Percentiles rank a stretch among this genome's conserved stretches.
phyloP scores from a whole-genome alignment of 306 rosid genomes.

The Pyrus betulifolia region DNA sequence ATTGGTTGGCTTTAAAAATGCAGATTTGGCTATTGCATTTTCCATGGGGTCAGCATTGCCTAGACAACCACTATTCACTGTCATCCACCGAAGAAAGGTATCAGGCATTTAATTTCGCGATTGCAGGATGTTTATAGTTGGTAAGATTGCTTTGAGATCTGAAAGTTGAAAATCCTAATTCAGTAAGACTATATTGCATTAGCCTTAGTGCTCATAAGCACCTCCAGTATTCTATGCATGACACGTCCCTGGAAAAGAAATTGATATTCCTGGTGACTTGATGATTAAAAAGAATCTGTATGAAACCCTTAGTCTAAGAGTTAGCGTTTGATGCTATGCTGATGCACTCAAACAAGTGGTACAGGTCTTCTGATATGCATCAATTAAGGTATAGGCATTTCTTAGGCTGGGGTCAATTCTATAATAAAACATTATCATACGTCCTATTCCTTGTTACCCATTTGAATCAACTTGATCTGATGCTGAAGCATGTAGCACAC shows the following conservation, averaged over 20 bases:
- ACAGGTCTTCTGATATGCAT: constrained; percentile 28
- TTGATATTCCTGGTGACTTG: constrained; percentile 42
- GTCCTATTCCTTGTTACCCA: not conserved
- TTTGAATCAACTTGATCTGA: constrained; percentile 14
- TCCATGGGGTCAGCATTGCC: constrained; percentile 96
- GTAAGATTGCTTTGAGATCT: constrained; percentile 98
- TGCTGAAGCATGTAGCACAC: constrained; percentile 19
- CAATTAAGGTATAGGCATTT: not conserved
- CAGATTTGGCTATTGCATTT: constrained; percentile 98
- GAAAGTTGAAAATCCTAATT: constrained; percentile 59
- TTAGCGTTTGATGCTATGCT: constrained; percentile 25
- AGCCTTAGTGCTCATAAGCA: constrained; percentile 68
- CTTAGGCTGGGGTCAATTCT: not conserved
- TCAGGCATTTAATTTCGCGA: constrained; percentile 70
- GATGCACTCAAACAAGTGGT: constrained; percentile 18
- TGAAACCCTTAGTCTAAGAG: constrained; percentile 25
- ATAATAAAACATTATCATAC: not conserved
- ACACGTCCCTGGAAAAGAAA: constrained; percentile 43
- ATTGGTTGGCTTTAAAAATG: constrained; percentile 99
- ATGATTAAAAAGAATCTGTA: constrained; percentile 19
- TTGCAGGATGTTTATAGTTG: constrained; percentile 98
- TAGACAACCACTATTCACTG: constrained; percentile 76
- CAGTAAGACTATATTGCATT: constrained; percentile 56
- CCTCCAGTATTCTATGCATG: constrained; percentile 54
- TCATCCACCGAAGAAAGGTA: constrained; percentile 91